Evolutionary conservation across 352 stramenopile genomes (phyloP).

Genomic region (Phytophthora pinifolia): DNA sequence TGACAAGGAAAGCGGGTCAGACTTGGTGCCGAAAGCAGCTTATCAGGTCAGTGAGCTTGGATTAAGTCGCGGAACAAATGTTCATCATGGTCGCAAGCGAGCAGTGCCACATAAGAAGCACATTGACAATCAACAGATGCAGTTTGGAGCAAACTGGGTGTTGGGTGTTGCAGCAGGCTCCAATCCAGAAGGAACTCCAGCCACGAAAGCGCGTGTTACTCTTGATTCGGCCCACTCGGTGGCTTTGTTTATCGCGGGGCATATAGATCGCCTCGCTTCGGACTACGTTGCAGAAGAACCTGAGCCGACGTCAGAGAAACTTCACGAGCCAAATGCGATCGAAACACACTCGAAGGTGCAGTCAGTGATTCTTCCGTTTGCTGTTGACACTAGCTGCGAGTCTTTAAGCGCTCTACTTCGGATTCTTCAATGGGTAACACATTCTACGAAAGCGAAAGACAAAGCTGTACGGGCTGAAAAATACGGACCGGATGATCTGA

Average conservation of each 20-base stretch:
- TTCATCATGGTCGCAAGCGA: slow-evolving; percentile 2
- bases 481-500: background rate
- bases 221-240: slow-evolving; percentile 36
- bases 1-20: background rate
- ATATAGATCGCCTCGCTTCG: slow-evolving; percentile 43
- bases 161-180: slow-evolving; percentile 9
- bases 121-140: background rate
- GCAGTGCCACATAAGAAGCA: slow-evolving; percentile 6
- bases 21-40: slow-evolving; percentile 4
- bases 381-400: slow-evolving; percentile 38
- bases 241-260: slow-evolving; percentile 44
- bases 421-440: slow-evolving; percentile 25
- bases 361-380: slow-evolving; percentile 35
- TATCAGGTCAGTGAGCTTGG: background rate
- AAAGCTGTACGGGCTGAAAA: slow-evolving; percentile 1
- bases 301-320: background rate
- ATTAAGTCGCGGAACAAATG: slow-evolving; percentile 1
- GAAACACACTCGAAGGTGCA: background rate
- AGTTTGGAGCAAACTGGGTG: slow-evolving; percentile 29
- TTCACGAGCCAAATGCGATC: background rate
- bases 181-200: background rate
- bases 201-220: slow-evolving; percentile 26
- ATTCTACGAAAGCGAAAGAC: slow-evolving; percentile 2
- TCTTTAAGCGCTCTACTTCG: slow-evolving; percentile 29
- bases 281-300: slow-evolving; percentile 27